These are phyloP conservation scores for Mortierella sp. DNA, from an alignment of 371 early-diverging fungal genomes.

Conservation along the genomic window DNA sequence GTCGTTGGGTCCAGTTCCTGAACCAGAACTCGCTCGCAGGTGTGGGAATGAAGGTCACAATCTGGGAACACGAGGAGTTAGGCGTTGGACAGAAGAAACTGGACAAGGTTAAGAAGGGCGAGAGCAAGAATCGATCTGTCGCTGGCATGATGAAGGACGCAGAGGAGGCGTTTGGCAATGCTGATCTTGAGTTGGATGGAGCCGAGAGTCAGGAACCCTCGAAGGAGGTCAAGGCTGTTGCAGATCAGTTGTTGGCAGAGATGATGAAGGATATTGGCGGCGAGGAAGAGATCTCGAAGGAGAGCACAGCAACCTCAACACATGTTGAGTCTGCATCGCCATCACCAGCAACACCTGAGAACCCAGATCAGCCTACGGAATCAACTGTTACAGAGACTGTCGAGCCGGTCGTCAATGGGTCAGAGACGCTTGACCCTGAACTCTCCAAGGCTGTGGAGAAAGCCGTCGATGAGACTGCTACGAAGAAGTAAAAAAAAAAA, in stretches of 20 bases:
- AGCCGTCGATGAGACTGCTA: slow-evolving; percentile 31
- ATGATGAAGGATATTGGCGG: slow-evolving; percentile 50
- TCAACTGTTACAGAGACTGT: slow-evolving; percentile 24
- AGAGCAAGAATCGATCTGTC: slow-evolving; percentile 51
- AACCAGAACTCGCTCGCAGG: slow-evolving; percentile 81
- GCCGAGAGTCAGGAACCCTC: slow-evolving; percentile 26
- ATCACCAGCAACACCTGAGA: slow-evolving; percentile 15
- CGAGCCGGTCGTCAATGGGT: slow-evolving; percentile 37
- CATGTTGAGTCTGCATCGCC: slow-evolving; percentile 12
- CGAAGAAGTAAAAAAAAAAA: slow-evolving; percentile 32
- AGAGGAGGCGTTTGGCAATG: slow-evolving; percentile 17
- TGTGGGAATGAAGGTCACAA: slow-evolving; percentile 79
- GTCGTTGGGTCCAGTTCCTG: slow-evolving; percentile 81
- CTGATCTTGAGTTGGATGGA: slow-evolving; percentile 9
- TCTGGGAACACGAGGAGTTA: slow-evolving; percentile 74
- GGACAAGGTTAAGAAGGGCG: slow-evolving; percentile 45
- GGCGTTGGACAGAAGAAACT: slow-evolving; percentile 51
- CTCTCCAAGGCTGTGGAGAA: slow-evolving; percentile 47
- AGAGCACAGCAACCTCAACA: background rate
- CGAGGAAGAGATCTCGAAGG: slow-evolving; percentile 32
- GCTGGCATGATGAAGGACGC: slow-evolving; percentile 20
- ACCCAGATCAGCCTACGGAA: slow-evolving; percentile 38
- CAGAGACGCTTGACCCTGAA: slow-evolving; percentile 34
- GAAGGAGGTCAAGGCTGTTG: slow-evolving; percentile 46
- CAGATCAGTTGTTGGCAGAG: slow-evolving; percentile 47